Base-by-base conservation (phyloP, 2,329 filamentous ascomycete genomes). In the Cladophialophora carrionii region DNA sequence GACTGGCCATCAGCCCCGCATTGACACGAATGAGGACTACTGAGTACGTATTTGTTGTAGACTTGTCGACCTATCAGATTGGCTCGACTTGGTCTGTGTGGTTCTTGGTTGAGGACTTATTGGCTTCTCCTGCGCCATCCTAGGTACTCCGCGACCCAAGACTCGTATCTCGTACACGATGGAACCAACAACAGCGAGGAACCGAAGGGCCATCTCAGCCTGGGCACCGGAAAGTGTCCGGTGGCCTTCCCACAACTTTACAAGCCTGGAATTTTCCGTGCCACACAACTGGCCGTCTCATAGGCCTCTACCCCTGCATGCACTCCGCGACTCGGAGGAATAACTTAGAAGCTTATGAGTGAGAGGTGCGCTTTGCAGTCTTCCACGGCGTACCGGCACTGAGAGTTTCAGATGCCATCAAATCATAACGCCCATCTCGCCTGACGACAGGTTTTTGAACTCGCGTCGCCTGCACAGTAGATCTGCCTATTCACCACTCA, bases 151-250 rank as follows among this genome's bases (percentile, higher is more conserved):
- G n/a, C n/a, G n/a, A n/a, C n/a, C n/a, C n/a, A n/a, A n/a, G n/a
- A n/a, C n/a, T n/a, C 17, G 2, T 43, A 17, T 2, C 1, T 43
- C n/a, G 17, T 51, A 7, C 7, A 14, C 22, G 3, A 6, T 26
- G 3, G 9, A 29, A 26, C 8, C 17, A 26, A 26, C 8, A 5
- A 17, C 24, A 12, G 12, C 20, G 20, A 26, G 22, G 10, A 51
- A 14, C 3, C 20, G 8, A 51, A 17, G 10, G 9, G 22, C 8
- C 48, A 26, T 51, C 20, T 29, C 22, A 46, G 6, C 37, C 17
- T 17, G 17, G 37, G 37, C 43, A 7, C 51, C 59, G 60, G 60
- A 51, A 52, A 62, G 60, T 57, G 43, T 17, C 60, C 60, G 60
- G 53, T 31, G 56, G 53, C 52, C 53, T 57, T 57, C 53, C 37